Base-by-base conservation (phyloP, 2,329 filamentous ascomycete genomes). In the Xylariomycetidae sp. region DNA sequence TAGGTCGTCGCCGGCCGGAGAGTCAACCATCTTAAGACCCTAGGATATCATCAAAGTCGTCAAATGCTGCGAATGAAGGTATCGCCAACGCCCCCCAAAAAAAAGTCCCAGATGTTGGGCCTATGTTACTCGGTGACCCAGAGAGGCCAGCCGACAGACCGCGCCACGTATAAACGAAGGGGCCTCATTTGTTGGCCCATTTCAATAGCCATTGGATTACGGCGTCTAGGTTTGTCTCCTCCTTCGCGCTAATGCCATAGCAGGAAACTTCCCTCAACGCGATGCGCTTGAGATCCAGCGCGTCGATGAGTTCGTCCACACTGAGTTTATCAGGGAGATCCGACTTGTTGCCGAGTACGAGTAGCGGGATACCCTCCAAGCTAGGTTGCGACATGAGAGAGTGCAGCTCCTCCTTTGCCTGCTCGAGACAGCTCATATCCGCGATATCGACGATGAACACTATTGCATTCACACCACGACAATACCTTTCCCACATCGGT, bases 401-500 rank as follows among this genome's bases (percentile, higher is more conserved):
- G 62, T 96, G 92, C 37, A 98, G 80, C 63, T 97, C 92, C 49
- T 97, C 88, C 54, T 84, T 86, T 32, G 92, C 92, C 42, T 88
- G 78, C 7, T 88, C 83, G 38, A 97, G 73, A 37, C 88, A 77
- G 33, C 79, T 77, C 44, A 75, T 72, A 62, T 98, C 92, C 49
- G 90, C 88, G 46, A 94, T 94, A 61, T 98, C 92, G 56, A 97
- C 89, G 59, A 98, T 95, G 66, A 96, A 98, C 47, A 98, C 86
- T 50, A 98, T 96, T 50, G 90, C 90, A 66, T 94, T 95, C 49
- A 97, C 92, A 33, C 88, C 92, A 45, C 89, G 87, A 66, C 92
- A 97, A 63, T 98, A 98, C 56, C 92, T 77, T 71, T 98, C 92
- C 92, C 92, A 98, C 92, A 98, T 98, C 50, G 87, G 86, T 56